These are phyloP conservation scores for Aspergillus haitiensis DNA, from an alignment of 495 filamentous ascomycete genomes.

Conservation along the genomic window DNA sequence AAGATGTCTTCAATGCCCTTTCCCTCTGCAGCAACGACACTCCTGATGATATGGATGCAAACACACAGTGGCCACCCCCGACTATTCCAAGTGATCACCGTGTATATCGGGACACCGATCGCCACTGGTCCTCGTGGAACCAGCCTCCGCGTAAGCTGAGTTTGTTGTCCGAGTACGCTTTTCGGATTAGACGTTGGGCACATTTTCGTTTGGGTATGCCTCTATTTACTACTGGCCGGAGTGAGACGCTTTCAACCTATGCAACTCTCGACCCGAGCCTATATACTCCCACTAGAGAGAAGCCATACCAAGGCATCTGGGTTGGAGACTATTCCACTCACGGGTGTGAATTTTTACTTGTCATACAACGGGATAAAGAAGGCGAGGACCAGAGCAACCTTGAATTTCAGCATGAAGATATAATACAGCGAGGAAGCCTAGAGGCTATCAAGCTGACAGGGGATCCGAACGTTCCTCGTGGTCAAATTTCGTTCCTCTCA, in stretches of 20 bases:
- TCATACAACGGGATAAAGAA: conserved; percentile 64
- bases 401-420: conserved; percentile 15
- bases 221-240: conserved; percentile 45
- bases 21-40: conserved; percentile 44
- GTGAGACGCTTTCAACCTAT: conserved; percentile 72
- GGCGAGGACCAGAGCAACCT: conserved; percentile 3
- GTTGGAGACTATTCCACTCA: conserved; percentile 87
- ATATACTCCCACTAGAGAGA: conserved; percentile 75
- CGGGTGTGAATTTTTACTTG: conserved; percentile 82
- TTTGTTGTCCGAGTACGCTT: conserved; percentile 62
- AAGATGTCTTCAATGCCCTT: conserved; percentile 50
- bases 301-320: conserved; percentile 87
- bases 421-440: conserved; percentile 54
- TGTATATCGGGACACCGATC: conserved; percentile 27
- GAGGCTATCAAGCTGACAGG: conserved; percentile 89
- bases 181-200: conserved; percentile 74
- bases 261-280: conserved; percentile 67
- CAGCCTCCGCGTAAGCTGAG: conserved; percentile 40
- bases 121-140: conserved; percentile 41
- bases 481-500: conserved; percentile 75
- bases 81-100: conserved; percentile 59
- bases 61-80: conserved; percentile 70
- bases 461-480: conserved; percentile 83
- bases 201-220: conserved; percentile 45
- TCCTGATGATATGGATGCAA: conserved; percentile 30